A percentile compares a stretch with the other conserved stretches of the same genome.
Evolutionary conservation across 1,284 basidiomycete species (phyloP).

Genomic region (Ganoderma multipileum): DNA sequence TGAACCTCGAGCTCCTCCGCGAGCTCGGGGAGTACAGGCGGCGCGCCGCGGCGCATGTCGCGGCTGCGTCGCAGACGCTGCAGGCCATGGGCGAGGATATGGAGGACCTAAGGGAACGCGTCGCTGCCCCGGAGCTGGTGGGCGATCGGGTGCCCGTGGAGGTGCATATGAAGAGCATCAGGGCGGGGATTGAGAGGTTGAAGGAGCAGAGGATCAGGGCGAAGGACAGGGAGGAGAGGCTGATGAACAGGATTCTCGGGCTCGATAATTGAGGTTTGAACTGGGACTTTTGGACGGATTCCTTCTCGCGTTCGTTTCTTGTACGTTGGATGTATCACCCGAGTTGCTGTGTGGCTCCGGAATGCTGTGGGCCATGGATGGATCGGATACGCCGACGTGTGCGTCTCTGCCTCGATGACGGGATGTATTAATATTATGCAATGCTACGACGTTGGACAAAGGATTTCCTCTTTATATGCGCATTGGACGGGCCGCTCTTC

Average conservation of each 20-base stretch:
- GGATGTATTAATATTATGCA: neutral
- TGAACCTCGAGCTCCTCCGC: conserved; percentile 58
- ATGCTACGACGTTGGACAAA: neutral
- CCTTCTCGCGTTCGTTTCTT: neutral
- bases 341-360: neutral
- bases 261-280: conserved; percentile 21
- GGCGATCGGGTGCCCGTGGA: conserved; percentile 66
- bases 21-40: conserved; percentile 62
- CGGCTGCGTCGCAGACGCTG: conserved; percentile 64
- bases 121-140: conserved; percentile 66
- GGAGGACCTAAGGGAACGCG: conserved; percentile 73
- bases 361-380: neutral
- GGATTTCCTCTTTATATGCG: neutral
- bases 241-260: conserved; percentile 40
- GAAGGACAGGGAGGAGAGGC: conserved; percentile 43
- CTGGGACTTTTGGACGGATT: neutral
- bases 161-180: conserved; percentile 76
- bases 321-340: neutral
- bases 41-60: conserved; percentile 66
- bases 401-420: neutral
- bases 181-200: conserved; percentile 65
- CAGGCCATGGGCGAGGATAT: conserved; percentile 71
- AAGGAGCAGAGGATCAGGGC: conserved; percentile 57
- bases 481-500: neutral
- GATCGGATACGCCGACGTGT: neutral